A percentile compares a stretch with the other conserved stretches of the same genome.
Conservation (phyloP, 768 basidiomycete species). For the Lentinula raphanica region DNA sequence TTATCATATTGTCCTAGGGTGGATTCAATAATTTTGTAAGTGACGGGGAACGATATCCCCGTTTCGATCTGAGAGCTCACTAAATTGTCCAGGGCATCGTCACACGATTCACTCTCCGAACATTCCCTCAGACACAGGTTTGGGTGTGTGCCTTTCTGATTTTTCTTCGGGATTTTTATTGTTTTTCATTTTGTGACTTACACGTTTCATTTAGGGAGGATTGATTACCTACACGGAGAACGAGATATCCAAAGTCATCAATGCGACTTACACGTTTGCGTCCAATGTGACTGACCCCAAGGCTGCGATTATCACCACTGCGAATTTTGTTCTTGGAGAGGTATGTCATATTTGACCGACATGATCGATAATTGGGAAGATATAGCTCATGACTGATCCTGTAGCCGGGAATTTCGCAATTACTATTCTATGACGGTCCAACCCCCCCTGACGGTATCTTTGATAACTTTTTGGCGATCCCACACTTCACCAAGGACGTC, state of each 20-base stretch:
- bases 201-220: constrained; percentile 39
- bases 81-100: constrained; percentile 45
- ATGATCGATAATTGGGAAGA: background rate
- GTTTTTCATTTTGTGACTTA: background rate
- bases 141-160: constrained; percentile 45
- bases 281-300: constrained; percentile 44
- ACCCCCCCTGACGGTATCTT: constrained; percentile 30
- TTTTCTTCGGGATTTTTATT: background rate
- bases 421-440: constrained; percentile 43
- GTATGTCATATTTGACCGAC: constrained; percentile 22
- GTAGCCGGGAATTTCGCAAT: constrained; percentile 14
- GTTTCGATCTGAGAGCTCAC: constrained; percentile 1
- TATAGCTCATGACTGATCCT: background rate
- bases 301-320: constrained; percentile 43
- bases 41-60: background rate
- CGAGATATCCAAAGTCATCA: constrained; percentile 17
- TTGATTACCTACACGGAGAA: constrained; percentile 26
- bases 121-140: constrained; percentile 49
- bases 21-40: constrained; percentile 57
- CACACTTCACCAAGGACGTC: constrained; percentile 21
- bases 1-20: constrained; percentile 26
- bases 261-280: constrained; percentile 37
- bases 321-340: constrained; percentile 28
- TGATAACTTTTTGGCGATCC: constrained; percentile 32
- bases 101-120: constrained; percentile 49